Conservation (phyloP, 2,329 filamentous ascomycete genomes). For the Bipolaris bicolor region DNA sequence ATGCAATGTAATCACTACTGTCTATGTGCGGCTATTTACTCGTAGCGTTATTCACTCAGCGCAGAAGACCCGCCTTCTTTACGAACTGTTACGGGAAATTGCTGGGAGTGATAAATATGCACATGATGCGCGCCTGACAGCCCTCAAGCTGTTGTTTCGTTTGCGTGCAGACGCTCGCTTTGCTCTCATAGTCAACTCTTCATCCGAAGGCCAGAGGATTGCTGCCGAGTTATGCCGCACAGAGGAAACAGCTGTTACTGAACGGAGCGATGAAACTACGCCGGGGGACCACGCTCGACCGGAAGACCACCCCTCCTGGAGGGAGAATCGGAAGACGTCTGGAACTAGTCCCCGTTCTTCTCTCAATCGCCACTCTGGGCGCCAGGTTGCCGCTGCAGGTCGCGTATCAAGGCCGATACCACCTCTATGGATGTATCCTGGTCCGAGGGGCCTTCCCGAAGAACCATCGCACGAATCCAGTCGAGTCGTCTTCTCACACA, state of each 20-base stretch:
- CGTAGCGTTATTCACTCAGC: conserved; percentile 71
- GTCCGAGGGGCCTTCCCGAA: conserved; percentile 60
- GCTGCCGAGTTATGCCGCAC: conserved; percentile 74
- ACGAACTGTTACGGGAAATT: conserved; percentile 44
- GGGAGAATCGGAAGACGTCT: conserved; percentile 40
- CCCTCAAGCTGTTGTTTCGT: conserved; percentile 67
- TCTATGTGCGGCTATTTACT: conserved; percentile 78
- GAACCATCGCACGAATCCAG: conserved; percentile 58
- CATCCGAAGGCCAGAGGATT: conserved; percentile 74
- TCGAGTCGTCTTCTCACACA: conserved; percentile 58
- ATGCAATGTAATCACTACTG: conserved; percentile 73
- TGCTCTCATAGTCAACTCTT: conserved; percentile 72
- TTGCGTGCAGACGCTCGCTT: conserved; percentile 82
- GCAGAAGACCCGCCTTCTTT: conserved; percentile 63
- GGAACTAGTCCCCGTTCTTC: conserved; percentile 43
- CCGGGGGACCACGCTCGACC: conserved; percentile 26
- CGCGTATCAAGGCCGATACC: conserved; percentile 43
- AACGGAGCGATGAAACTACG: conserved; percentile 50
- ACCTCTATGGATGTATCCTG: conserved; percentile 64
- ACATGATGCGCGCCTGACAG: conserved; percentile 48
- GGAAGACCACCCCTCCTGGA: conserved; percentile 41
- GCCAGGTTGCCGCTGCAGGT: conserved; percentile 30
- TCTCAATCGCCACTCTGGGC: conserved; percentile 38
- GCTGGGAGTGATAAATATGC: conserved; percentile 41
- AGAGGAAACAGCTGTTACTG: conserved; percentile 56